Evolutionary conservation across 139 green algal genomes (phyloP).

Genomic region (Monoraphidium neglectum): DNA sequence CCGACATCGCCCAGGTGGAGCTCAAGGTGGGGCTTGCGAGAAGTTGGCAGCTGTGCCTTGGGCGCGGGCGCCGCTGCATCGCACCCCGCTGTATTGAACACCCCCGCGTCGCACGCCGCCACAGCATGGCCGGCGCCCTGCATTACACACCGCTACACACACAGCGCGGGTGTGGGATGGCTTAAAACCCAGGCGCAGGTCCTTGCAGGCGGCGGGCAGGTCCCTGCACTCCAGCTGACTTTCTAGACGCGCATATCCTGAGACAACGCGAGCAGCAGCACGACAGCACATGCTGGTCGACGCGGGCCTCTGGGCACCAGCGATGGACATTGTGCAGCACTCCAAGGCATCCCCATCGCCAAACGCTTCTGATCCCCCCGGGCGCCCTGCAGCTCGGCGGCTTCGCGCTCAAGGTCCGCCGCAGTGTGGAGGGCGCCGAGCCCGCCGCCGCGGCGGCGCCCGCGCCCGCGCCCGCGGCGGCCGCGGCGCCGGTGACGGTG

Average conservation of each 20-base stretch:
- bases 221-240: no score
- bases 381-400: slow-evolving; percentile 57
- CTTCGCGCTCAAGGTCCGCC: slow-evolving; percentile 75
- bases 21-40: slow-evolving; percentile 63
- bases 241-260: no score
- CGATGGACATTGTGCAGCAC: no score
- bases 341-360: no score
- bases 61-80: not conserved
- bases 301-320: no score
- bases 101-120: not conserved
- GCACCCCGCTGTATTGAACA: no score
- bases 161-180: not conserved
- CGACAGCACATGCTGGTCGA: no score
- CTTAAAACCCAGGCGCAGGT: not conserved
- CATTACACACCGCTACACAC: no score
- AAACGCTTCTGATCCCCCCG: no score
- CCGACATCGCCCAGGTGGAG: slow-evolving; percentile 84
- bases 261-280: no score
- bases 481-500: slow-evolving; percentile 7
- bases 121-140: not conserved
- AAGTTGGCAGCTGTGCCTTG: not conserved
- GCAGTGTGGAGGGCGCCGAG: slow-evolving; percentile 40
- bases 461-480: slow-evolving; percentile 3
- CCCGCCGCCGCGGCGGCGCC: slow-evolving; percentile 6
- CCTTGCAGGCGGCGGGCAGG: not conserved